Evolutionary conservation across 2,329 filamentous ascomycete genomes (phyloP), one percentile per base, ranked within the genome.

Genomic region (Aspergillus pseudoterreus): DNA sequence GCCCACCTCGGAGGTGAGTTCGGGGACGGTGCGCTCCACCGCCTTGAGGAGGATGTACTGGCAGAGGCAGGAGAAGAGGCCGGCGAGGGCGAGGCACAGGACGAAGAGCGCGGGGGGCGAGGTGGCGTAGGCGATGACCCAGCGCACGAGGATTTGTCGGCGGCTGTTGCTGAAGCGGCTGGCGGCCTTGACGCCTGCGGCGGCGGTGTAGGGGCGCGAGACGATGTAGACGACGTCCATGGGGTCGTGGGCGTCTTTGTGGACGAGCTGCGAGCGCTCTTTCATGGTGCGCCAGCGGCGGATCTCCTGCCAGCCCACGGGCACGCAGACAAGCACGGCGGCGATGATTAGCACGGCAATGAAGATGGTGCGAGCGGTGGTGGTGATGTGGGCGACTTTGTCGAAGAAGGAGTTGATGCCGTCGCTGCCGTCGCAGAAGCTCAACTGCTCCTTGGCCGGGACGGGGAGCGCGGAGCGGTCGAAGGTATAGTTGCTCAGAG

Each of bases 201-300:
- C 79, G 1, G 90, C 83, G 1, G 90, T 89, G 61, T 86, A 83
- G 1, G 92, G 91, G 19, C 90, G 83, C 32, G 90, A 92, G 30
- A 87, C 84, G 59, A 96, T 87, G 72, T 96, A 95, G 39, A 95
- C 83, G 33, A 92, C 84, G 66, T 97, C 92, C 79, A 96, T 84
- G 1, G 87, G 82, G 63, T 97, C 91, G 65, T 85, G 84, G 27
- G 83, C 81, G 50, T 86, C 77, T 58, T 81, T 76, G 43, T 79
- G 75, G 59, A 95, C 80, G 30, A 91, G 76, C 50, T 78, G 75
- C 19, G 88, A 82, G 52, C 86, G 85, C 58, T 85, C 77, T 68
- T 86, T 82, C 78, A 91, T 88, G 30, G 78, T 80, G 43, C 83
- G 81, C 83, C 86, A 97, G 49, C 88, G 81, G 58, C 84, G 82